Conservation (phyloP, 2,329 filamentous ascomycete species). For the Zarea fungicola region DNA sequence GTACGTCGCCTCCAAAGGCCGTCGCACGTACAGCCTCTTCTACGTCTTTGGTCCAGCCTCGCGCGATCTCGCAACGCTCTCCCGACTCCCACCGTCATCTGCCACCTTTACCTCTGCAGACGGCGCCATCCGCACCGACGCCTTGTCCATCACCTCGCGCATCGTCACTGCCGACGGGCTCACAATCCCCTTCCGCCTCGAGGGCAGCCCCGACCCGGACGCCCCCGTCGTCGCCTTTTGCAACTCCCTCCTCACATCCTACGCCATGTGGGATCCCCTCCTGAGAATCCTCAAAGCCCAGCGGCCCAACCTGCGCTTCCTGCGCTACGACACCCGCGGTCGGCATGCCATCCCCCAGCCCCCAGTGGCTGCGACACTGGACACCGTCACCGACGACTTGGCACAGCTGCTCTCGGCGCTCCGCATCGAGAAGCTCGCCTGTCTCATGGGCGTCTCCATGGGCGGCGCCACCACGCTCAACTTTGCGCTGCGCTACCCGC, state of each 20-base stretch:
- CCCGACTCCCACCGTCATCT: conserved; percentile 38
- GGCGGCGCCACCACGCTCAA: conserved; percentile 75
- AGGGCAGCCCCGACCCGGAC: conserved; percentile 60
- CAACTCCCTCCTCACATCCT: conserved; percentile 75
- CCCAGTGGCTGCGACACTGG: conserved; percentile 51
- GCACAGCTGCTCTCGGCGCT: conserved; percentile 61
- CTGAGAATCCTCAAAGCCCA: conserved; percentile 54
- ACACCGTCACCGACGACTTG: conserved; percentile 64
- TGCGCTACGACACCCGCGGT: conserved; percentile 75
- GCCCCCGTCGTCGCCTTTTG: conserved; percentile 70
- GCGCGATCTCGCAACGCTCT: conserved; percentile 58
- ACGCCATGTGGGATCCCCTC: conserved; percentile 77
- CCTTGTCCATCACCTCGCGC: conserved; percentile 57
- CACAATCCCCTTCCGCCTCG: conserved; percentile 65
- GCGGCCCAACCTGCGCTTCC: conserved; percentile 62
- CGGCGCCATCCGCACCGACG: conserved; percentile 48
- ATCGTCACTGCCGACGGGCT: conserved; percentile 65
- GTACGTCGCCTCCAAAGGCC: conserved; percentile 50
- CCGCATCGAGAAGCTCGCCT: conserved; percentile 60
- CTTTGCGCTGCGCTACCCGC: conserved; percentile 62
- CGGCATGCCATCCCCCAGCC: conserved; percentile 47
- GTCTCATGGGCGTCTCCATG: conserved; percentile 71
- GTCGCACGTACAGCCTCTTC: conserved; percentile 64
- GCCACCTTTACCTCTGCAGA: conserved; percentile 52
- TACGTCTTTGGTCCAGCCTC: conserved; percentile 75